These are phyloP conservation scores for Agastache rugosa DNA, from an alignment of 257 asterid genomes.

Conservation along the genomic window DNA sequence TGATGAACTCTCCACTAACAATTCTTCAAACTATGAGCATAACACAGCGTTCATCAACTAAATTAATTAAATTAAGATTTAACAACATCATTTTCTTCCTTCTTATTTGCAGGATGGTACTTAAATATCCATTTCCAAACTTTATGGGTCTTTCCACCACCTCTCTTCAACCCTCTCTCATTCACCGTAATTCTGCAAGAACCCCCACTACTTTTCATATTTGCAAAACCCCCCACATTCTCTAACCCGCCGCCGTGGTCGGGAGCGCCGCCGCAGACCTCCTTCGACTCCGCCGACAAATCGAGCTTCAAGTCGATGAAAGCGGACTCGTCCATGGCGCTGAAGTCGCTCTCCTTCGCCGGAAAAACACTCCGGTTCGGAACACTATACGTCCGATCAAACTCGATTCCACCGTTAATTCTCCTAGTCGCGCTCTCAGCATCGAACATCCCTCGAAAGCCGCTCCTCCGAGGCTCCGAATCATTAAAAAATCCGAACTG, in stretches of 20 bases:
- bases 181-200: conserved; percentile 57
- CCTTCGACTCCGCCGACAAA: conserved; percentile 49
- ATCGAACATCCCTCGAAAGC: conserved; percentile 40
- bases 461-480: conserved; percentile 55
- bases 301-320: conserved; percentile 84
- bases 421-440: too few species aligned
- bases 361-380: conserved; percentile 63
- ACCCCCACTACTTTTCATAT: conserved; percentile 33
- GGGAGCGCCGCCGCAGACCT: conserved; percentile 42
- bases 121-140: conserved; percentile 91
- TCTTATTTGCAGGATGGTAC: conserved; percentile 57
- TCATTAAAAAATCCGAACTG: conserved; percentile 34
- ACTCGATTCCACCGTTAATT: too few species aligned
- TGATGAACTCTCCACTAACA: too few species aligned
- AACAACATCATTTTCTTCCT: conserved; percentile 35
- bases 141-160: conserved; percentile 52
- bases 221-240: conserved; percentile 26
- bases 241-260: conserved; percentile 41
- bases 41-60: neutral
- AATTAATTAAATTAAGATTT: conserved; percentile 36
- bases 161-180: conserved; percentile 54
- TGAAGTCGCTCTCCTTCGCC: conserved; percentile 77
- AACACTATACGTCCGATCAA: conserved; percentile 50
- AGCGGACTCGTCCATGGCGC: conserved; percentile 81
- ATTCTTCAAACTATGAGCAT: too few species aligned